Conservation (phyloP, 2,329 filamentous ascomycete species). For the Ophiostoma montium region DNA sequence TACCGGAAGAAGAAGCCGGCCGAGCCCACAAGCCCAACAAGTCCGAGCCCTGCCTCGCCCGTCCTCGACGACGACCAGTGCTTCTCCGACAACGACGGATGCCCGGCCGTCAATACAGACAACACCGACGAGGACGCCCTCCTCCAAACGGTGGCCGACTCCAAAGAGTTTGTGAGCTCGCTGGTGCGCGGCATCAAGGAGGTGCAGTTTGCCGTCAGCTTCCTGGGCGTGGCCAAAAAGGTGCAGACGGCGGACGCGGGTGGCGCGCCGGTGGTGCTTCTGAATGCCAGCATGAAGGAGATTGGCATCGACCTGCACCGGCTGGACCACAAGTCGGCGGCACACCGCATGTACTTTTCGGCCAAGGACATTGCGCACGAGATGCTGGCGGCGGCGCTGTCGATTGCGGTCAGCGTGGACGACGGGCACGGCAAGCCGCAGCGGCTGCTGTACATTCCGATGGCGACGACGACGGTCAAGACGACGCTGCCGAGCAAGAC, state of each 20-base stretch:
- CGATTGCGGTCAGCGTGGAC: conserved; percentile 81
- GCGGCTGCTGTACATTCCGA: conserved; percentile 81
- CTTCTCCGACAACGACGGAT: neutral
- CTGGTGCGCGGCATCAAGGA: conserved; percentile 88
- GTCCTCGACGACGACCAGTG: conserved; percentile 4
- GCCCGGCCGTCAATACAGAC: neutral
- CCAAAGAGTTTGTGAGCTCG: conserved; percentile 81
- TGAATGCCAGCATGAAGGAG: conserved; percentile 86
- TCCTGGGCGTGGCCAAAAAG: conserved; percentile 72
- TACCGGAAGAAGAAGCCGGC: conserved; percentile 33
- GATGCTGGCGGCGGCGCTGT: conserved; percentile 79
- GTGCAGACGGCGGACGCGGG: conserved; percentile 53
- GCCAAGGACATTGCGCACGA: conserved; percentile 88
- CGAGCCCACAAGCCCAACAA: conserved; percentile 11
- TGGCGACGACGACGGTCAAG: conserved; percentile 90
- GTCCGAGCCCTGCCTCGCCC: neutral
- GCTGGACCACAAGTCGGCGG: conserved; percentile 80
- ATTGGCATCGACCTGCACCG: conserved; percentile 85
- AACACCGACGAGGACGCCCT: conserved; percentile 40
- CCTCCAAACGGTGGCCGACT: conserved; percentile 76
- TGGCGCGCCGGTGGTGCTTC: conserved; percentile 57
- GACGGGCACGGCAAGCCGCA: conserved; percentile 79
- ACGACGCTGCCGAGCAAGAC: conserved; percentile 93
- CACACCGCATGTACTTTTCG: conserved; percentile 97
- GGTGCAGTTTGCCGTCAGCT: conserved; percentile 88